A percentile compares a stretch with the other conserved stretches of the same genome.
Conservation (phyloP, 345 rosid species). For the Barbarea vulgaris region DNA sequence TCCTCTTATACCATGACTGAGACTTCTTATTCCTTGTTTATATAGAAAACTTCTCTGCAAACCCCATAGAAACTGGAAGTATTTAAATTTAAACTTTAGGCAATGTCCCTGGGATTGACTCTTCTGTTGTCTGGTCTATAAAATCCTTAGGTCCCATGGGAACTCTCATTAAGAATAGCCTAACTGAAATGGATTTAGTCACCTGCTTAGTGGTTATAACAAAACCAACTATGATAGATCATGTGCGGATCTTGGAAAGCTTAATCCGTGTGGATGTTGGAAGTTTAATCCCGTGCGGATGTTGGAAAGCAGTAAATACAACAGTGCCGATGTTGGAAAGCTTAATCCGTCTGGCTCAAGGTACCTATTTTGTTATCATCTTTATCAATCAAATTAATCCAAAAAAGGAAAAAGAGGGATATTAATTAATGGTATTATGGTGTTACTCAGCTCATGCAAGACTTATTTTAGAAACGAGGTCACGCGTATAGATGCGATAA, state of each 20-base stretch:
- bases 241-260: no score
- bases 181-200: background rate
- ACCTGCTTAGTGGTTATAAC: background rate
- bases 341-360: constrained; percentile 95
- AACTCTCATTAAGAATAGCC: background rate
- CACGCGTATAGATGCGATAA: constrained; percentile 75
- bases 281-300: no score
- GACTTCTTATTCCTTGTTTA: background rate
- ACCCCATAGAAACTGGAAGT: background rate
- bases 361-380: constrained; percentile 43
- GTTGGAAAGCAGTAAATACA: constrained; percentile 96
- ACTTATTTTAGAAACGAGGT: constrained; percentile 93
- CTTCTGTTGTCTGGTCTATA: background rate
- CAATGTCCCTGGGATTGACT: background rate
- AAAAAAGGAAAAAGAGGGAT: background rate
- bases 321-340: constrained; percentile 98
- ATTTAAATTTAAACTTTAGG: background rate
- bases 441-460: constrained; percentile 82
- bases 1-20: background rate
- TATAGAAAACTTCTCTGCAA: background rate
- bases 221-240: background rate
- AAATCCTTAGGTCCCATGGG: background rate
- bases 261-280: no score
- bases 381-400: constrained; percentile 4
- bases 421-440: background rate